Conservation (phyloP, 1,139 yeast species). For the Candida gigantensis region DNA sequence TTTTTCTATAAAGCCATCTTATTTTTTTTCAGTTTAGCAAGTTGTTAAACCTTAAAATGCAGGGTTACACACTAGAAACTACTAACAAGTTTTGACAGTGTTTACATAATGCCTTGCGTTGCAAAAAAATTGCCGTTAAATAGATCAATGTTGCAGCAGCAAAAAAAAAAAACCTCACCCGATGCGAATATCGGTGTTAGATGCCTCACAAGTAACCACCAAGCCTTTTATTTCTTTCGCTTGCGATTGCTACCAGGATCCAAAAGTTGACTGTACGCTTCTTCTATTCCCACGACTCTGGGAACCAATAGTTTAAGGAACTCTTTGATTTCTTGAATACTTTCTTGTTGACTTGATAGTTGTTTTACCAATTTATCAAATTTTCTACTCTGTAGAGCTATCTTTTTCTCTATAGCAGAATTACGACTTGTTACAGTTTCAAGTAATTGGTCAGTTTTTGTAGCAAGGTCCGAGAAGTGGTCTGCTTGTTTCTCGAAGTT, state of each 20-base stretch:
- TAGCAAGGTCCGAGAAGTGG: not conserved
- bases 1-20: not conserved
- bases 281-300: conserved; percentile 21
- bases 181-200: not conserved
- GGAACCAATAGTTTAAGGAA: conserved; percentile 25
- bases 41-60: too few relatives aligned
- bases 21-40: too few relatives aligned
- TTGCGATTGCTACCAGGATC: not conserved
- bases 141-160: not conserved
- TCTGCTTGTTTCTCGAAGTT: not conserved
- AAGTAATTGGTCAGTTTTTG: not conserved
- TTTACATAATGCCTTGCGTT: not conserved
- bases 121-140: not conserved
- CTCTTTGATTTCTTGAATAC: conserved; percentile 20
- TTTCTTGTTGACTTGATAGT: conserved; percentile 5
- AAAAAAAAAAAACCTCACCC: not conserved
- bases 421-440: not conserved
- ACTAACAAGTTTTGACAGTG: too few relatives aligned
- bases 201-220: not conserved
- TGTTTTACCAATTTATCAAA: conserved; percentile 2
- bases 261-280: conserved; percentile 3
- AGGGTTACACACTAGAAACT: too few relatives aligned
- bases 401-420: not conserved
- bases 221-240: too few relatives aligned
- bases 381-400: not conserved